Evolutionary conservation across 208 protist species (phyloP).

Genomic region (Leptomonas seymouri): DNA sequence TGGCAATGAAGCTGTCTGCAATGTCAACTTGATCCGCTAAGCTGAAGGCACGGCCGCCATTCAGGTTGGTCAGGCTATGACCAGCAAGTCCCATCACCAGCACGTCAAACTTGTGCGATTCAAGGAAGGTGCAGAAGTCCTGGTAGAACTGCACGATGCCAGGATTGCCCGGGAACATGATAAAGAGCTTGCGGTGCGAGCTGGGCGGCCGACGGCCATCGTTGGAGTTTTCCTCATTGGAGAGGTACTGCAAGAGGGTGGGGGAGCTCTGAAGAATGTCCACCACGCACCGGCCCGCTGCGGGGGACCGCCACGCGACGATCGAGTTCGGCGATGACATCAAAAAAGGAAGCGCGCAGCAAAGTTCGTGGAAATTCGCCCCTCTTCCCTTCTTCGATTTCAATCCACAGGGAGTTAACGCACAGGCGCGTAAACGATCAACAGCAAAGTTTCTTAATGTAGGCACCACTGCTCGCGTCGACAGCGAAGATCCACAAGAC

Average conservation of each 20-base stretch:
- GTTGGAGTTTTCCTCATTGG: conserved; percentile 18
- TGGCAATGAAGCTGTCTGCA: conserved; percentile 47
- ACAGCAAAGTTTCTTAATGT: too few species aligned
- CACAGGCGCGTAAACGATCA: too few species aligned
- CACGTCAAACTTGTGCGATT: conserved; percentile 45
- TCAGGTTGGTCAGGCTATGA: conserved; percentile 65
- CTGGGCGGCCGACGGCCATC: conserved; percentile 12
- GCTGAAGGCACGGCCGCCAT: conserved; percentile 60
- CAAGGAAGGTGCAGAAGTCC: conserved; percentile 39
- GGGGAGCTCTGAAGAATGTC: conserved; percentile 68
- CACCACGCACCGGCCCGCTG: conserved; percentile 36
- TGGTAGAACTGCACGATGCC: conserved; percentile 77
- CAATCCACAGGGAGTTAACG: too few species aligned
- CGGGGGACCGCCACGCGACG: conserved; percentile 43
- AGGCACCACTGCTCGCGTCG: too few species aligned
- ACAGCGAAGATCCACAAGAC: too few species aligned
- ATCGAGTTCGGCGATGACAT: conserved; percentile 22
- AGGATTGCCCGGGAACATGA: conserved; percentile 80
- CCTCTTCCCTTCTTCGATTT: too few species aligned
- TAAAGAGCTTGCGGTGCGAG: conserved; percentile 34
- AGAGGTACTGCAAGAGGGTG: conserved; percentile 45
- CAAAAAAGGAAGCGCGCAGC: too few species aligned
- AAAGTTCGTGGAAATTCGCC: too few species aligned
- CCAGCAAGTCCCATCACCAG: conserved; percentile 81
- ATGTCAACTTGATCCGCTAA: conserved; percentile 75